phyloP scores from a whole-genome alignment of 148 eudicot genomes.

The Heliamphora exappendiculata region DNA sequence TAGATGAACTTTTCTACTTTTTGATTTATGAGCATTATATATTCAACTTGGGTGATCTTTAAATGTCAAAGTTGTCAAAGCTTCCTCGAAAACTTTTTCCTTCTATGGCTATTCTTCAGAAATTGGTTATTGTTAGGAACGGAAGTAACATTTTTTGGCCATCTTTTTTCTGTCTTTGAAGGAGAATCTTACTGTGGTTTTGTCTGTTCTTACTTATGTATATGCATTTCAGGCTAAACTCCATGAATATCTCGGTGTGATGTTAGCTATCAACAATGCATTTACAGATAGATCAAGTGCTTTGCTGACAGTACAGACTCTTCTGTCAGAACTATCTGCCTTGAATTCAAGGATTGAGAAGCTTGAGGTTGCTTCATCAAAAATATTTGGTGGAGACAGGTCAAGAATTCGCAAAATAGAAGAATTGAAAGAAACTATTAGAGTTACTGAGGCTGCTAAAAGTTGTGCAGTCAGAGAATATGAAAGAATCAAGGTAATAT shows the following conservation, averaged over 20 bases:
- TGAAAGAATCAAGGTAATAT: conserved; percentile 77
- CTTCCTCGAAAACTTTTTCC: neutral
- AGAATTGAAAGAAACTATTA: conserved; percentile 71
- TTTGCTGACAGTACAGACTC: conserved; percentile 90
- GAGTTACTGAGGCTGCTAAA: conserved; percentile 86
- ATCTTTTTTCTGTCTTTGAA: neutral
- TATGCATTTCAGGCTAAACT: conserved; percentile 75
- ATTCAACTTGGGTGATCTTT: neutral
- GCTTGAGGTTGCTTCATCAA: conserved; percentile 87
- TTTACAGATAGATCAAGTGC: conserved; percentile 90
- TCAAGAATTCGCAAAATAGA: conserved; percentile 86
- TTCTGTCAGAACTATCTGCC: conserved; percentile 63
- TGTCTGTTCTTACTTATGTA: neutral
- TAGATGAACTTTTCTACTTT: neutral
- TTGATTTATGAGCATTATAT: neutral
- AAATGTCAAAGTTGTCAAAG: neutral
- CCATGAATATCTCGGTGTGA: conserved; percentile 93
- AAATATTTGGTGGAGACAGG: conserved; percentile 93
- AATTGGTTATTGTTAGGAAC: neutral
- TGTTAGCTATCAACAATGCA: conserved; percentile 91
- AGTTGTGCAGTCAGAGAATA: conserved; percentile 71
- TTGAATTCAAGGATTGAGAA: conserved; percentile 73
- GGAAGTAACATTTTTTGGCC: neutral
- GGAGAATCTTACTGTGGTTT: neutral
- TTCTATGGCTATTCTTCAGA: neutral